These are phyloP conservation scores for Aspergillus caelatus DNA, from an alignment of 2,329 filamentous ascomycete species.

Conservation along the genomic window DNA sequence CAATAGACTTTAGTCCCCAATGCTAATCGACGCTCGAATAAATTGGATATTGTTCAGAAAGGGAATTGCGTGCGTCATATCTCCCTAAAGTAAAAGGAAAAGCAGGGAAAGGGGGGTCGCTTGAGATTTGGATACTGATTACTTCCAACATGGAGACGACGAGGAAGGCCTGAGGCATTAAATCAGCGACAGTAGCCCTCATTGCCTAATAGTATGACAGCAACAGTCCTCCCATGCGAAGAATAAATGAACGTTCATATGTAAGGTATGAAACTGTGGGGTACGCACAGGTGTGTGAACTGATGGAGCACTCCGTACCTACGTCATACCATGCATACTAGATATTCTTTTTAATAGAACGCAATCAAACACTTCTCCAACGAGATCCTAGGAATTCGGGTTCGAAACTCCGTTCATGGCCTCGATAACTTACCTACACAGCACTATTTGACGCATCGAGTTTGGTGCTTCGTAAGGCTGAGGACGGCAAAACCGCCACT, in stretches of 20 bases:
- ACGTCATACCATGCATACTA: neutral
- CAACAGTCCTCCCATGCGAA: no score
- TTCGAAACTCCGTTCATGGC: neutral
- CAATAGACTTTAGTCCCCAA: neutral
- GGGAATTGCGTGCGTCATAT: neutral
- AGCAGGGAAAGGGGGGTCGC: neutral
- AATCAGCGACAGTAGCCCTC: no score
- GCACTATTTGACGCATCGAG: neutral
- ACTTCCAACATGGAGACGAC: no score
- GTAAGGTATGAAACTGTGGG: no score
- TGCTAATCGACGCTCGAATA: neutral
- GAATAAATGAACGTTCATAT: no score
- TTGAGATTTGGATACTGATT: no score
- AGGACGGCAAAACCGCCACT: neutral
- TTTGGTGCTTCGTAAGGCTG: neutral
- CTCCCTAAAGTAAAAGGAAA: neutral
- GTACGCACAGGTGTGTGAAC: no score
- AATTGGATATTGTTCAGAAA: neutral
- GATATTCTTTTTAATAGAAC: neutral
- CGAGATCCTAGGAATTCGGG: neutral
- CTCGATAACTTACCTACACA: neutral
- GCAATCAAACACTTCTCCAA: neutral
- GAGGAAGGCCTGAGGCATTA: no score
- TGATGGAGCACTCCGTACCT: no score
- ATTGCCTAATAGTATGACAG: no score